These are phyloP conservation scores for Gryganskiella cystojenkinii DNA, from an alignment of 192 early-diverging fungal species.

Conservation along the genomic window DNA sequence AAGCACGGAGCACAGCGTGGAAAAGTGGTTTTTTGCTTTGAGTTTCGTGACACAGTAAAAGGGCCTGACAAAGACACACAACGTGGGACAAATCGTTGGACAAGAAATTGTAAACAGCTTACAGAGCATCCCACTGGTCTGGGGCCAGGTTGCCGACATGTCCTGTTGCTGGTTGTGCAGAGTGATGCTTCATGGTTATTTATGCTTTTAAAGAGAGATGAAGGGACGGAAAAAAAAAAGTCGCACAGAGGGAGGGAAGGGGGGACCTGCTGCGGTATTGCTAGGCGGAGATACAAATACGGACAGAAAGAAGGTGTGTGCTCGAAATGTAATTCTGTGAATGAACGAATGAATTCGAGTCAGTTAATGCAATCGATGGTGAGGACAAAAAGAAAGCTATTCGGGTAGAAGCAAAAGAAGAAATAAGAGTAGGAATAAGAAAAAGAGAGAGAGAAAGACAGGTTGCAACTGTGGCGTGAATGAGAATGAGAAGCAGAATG, in stretches of 20 bases:
- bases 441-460: background rate
- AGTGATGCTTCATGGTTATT: conserved; percentile 1
- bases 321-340: no score
- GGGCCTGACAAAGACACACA: no score
- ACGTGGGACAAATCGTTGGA: background rate
- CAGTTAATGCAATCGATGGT: background rate
- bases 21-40: background rate
- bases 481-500: conserved; percentile 17
- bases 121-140: conserved; percentile 49
- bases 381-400: background rate
- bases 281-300: no score
- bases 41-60: no score
- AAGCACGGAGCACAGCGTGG: background rate
- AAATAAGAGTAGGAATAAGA: background rate
- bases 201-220: background rate
- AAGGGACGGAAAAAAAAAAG: background rate
- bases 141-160: conserved; percentile 40
- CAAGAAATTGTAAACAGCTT: conserved; percentile 15
- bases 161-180: conserved; percentile 5
- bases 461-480: conserved; percentile 21
- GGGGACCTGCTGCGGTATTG: no score
- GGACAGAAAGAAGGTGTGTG: no score
- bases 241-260: no score
- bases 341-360: background rate
- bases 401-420: background rate